Evolutionary conservation across 2,329 filamentous ascomycete genomes (phyloP).

Genomic region (Pseudocercospora eumusae): DNA sequence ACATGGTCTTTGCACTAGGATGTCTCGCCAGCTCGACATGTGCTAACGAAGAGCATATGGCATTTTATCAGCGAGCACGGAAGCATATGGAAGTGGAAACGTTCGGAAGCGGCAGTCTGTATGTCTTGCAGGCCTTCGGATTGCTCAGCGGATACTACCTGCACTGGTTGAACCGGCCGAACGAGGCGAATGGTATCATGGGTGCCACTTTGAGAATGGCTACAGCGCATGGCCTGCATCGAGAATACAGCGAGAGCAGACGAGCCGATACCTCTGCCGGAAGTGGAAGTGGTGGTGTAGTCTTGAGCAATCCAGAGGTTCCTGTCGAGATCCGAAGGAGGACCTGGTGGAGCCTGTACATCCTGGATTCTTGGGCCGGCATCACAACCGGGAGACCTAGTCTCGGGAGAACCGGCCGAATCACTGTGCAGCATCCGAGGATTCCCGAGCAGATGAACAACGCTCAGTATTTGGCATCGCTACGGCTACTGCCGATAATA

Average conservation of each 20-base stretch:
- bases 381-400: slow-evolving; percentile 71
- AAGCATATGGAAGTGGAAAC: slow-evolving; percentile 36
- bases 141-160: slow-evolving; percentile 39
- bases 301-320: slow-evolving; percentile 44
- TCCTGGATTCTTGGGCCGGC: slow-evolving; percentile 72
- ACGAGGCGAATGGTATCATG: slow-evolving; percentile 39
- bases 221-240: slow-evolving; percentile 37
- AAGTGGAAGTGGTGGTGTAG: slow-evolving; percentile 38
- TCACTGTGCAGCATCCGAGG: slow-evolving; percentile 65
- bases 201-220: slow-evolving; percentile 40
- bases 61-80: slow-evolving; percentile 37
- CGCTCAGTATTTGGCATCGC: slow-evolving; percentile 52
- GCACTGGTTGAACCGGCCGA: slow-evolving; percentile 39
- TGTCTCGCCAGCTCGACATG: slow-evolving; percentile 35
- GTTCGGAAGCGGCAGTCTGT: slow-evolving; percentile 37
- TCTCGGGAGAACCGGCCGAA: slow-evolving; percentile 67
- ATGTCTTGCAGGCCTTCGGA: slow-evolving; percentile 37
- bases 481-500: slow-evolving; percentile 68
- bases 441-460: slow-evolving; percentile 41
- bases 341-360: slow-evolving; percentile 75
- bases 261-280: slow-evolving; percentile 43
- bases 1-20: slow-evolving; percentile 39
- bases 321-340: slow-evolving; percentile 63
- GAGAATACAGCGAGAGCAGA: slow-evolving; percentile 40
- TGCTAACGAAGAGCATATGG: slow-evolving; percentile 34